Conservation (phyloP, 2,329 filamentous ascomycete species). For the Neospermospora avenae region DNA sequence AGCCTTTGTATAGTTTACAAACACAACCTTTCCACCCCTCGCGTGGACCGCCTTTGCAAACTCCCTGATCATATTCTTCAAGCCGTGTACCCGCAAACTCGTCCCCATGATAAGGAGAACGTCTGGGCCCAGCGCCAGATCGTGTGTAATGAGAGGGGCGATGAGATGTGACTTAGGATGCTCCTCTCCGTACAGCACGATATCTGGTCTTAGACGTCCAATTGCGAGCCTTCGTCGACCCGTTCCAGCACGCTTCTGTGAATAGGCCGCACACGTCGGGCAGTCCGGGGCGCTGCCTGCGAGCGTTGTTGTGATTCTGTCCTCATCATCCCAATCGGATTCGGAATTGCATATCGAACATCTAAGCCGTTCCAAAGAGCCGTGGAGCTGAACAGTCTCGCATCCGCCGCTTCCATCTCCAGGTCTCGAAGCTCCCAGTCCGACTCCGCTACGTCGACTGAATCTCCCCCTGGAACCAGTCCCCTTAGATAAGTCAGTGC, state of each 20-base stretch:
- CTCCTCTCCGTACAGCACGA: constrained; percentile 72
- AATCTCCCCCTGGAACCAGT: constrained; percentile 61
- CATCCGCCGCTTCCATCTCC: constrained; percentile 25
- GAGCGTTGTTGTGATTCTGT: constrained; percentile 43
- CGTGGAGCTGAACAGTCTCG: constrained; percentile 64
- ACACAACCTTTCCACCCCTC: constrained; percentile 65
- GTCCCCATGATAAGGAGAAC: constrained; percentile 69
- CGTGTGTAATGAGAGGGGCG: constrained; percentile 64
- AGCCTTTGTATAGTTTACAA: constrained; percentile 71
- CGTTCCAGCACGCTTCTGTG: constrained; percentile 57
- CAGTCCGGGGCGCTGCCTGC: constrained; percentile 65
- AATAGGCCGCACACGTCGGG: constrained; percentile 61
- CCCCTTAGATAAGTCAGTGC: constrained; percentile 58
- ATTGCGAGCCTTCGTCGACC: constrained; percentile 66
- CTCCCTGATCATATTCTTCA: constrained; percentile 68
- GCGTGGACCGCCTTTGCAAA: constrained; percentile 68
- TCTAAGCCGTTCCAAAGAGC: constrained; percentile 61
- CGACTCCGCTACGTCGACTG: constrained; percentile 35
- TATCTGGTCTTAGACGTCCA: constrained; percentile 66
- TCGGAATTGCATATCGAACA: constrained; percentile 60
- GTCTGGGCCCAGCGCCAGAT: constrained; percentile 62
- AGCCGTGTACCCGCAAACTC: constrained; percentile 66
- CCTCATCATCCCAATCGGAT: constrained; percentile 57
- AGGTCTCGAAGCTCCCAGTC: constrained; percentile 28
- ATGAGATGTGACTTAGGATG: constrained; percentile 67